phyloP scores from a whole-genome alignment of 2,329 filamentous ascomycete species.

The Ophiocordyceps camponoti-saundersi region DNA sequence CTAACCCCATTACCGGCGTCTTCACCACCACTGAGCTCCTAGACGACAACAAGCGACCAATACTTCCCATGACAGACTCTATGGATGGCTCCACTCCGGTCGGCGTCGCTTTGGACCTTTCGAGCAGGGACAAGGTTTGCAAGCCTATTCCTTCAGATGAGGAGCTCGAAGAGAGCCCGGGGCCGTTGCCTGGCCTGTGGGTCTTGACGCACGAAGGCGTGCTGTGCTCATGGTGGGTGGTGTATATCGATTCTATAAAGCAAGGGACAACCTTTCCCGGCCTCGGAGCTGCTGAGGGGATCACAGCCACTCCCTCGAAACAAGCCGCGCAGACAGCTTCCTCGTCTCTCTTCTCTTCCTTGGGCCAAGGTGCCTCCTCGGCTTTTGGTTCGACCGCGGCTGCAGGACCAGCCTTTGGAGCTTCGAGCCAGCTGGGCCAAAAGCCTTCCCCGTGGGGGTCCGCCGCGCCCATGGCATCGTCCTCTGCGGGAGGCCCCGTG shows the following conservation, averaged over 20 bases:
- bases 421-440: conserved; percentile 29
- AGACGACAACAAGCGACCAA: conserved; percentile 59
- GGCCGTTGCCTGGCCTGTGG: conserved; percentile 69
- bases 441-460: conserved; percentile 34
- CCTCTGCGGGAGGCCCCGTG: conserved; percentile 16
- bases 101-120: conserved; percentile 71
- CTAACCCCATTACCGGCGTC: conserved; percentile 42
- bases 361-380: conserved; percentile 9
- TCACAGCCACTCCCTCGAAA: conserved; percentile 9
- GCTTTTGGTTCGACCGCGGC: conserved; percentile 22
- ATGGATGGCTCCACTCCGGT: conserved; percentile 57
- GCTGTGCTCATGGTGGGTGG: conserved; percentile 74
- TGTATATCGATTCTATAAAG: conserved; percentile 76
- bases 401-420: conserved; percentile 27
- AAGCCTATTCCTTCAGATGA: conserved; percentile 61
- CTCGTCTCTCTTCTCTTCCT: conserved; percentile 14
- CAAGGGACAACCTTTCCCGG: conserved; percentile 58
- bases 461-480: conserved; percentile 11
- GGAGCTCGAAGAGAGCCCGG: conserved; percentile 62
- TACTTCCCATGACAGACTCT: conserved; percentile 49
- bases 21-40: conserved; percentile 59
- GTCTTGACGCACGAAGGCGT: conserved; percentile 80
- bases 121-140: conserved; percentile 58
- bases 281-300: conserved; percentile 32
- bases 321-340: conserved; percentile 11